phyloP scores from a whole-genome alignment of 2,329 filamentous ascomycete genomes.

The Aspergillus jensenii region DNA sequence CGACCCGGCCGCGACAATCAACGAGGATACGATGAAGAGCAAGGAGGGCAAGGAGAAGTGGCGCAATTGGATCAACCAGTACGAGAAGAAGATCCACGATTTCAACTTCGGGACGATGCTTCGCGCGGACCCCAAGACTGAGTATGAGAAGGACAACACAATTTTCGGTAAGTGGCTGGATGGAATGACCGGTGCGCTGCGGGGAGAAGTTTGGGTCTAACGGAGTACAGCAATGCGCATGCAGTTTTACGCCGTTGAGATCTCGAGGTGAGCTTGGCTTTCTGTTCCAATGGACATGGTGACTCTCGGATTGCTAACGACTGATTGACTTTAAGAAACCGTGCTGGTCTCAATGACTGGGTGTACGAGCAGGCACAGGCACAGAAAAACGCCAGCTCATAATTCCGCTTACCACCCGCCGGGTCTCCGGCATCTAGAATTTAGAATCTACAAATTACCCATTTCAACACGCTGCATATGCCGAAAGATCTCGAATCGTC shows the following conservation, averaged over 20 bases:
- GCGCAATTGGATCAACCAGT: slow-evolving; percentile 90
- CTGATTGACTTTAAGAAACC: slow-evolving; percentile 61
- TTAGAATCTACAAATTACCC: not conserved
- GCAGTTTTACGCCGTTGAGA: slow-evolving; percentile 82
- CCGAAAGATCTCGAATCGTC: not conserved
- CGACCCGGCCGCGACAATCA: slow-evolving; percentile 73
- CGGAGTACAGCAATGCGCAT: slow-evolving; percentile 61
- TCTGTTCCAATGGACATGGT: not conserved
- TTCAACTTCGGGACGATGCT: slow-evolving; percentile 98
- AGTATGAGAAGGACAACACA: slow-evolving; percentile 85
- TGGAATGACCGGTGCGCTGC: not conserved
- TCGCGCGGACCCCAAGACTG: slow-evolving; percentile 70
- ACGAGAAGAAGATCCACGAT: slow-evolving; percentile 93
- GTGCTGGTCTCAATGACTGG: slow-evolving; percentile 91
- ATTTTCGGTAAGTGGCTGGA: slow-evolving; percentile 71
- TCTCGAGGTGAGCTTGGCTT: slow-evolving; percentile 57
- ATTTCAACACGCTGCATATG: not conserved
- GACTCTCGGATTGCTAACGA: not conserved
- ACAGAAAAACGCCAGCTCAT: slow-evolving; percentile 30
- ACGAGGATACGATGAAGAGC: slow-evolving; percentile 98
- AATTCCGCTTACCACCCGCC: slow-evolving; percentile 2
- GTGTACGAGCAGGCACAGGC: slow-evolving; percentile 75
- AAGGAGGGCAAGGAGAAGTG: slow-evolving; percentile 90
- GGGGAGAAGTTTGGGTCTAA: not conserved
- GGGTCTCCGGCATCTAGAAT: not conserved